Evolutionary conservation across 2,329 filamentous ascomycete genomes (phyloP), one percentile per base, ranked within the genome.

Genomic region (Aschersonia sp.): DNA sequence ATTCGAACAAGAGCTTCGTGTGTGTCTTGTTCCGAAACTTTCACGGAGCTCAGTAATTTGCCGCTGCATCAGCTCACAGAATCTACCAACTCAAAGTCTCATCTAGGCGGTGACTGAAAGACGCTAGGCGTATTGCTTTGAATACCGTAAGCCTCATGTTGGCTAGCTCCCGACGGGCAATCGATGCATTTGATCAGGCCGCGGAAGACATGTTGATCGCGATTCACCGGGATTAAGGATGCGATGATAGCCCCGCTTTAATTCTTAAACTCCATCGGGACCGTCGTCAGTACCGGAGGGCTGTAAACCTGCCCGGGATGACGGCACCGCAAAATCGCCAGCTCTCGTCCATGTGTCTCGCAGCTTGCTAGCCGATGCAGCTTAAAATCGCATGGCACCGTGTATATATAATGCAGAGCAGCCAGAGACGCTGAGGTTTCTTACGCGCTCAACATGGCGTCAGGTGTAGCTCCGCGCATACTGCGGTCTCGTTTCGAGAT

Each of bases 391-490:
- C 41, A 46, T 45, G 42, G 35, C 31, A 29, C 28, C 30, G 40
- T 32, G 38, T 47, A 51, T 58, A 47, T 56, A 64, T 56, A 52
- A 63, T 62, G 60, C 56, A 53, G 52, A 54, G 52, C 51, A 55
- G 50, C 54, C 52, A 54, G 47, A 52, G 46, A 49, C 46, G 45
- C 47, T 51, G 32, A 49, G 20, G 1, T 20, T 28, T 40, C 31
- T 40, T 20, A 32, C 41, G 52, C 56, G 51, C 55, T 59, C 58
- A 67, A 56, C 55, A 75, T 75, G 72, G 67, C 66, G 61, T 66
- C 69, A 64, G 70, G 68, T 62, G 65, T 66, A 59, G 64, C 71
- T 58, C 71, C 70, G 56, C 69, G 68, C 58, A 65, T 65, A 63
- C 65, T 74, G 65, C 65, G 72, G 63, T 70, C 71, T 52, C 67